Base-by-base conservation (phyloP, 176 grass and related monocot genomes). In the Juncus effusus region DNA sequence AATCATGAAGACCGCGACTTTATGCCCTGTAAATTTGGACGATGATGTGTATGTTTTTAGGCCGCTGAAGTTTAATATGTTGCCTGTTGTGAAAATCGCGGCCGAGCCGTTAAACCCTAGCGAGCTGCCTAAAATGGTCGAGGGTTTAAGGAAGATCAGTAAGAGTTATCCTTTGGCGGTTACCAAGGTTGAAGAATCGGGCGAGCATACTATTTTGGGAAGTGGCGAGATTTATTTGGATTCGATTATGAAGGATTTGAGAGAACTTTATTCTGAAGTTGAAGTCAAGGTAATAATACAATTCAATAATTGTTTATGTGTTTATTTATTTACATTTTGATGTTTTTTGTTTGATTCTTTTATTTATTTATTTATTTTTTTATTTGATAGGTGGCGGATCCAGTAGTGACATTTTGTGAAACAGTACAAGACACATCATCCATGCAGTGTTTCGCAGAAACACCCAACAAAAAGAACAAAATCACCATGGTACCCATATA, bases 401-500 rank as follows among this genome's bases (percentile, higher is more conserved):
- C 94, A 56, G 94, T 93, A 80, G 94, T 99, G 55, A 93, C 94
- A 13, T 99, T 93, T 81, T 99, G 94, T 69, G 88, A 99, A 74
- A 99, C 88, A 19, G 94, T 99, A 65, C 85, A 92, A 77, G 94
- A 99, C 56, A 99, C 88, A 38, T 99, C 94, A 64, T 99, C 94
- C 3, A 99, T 99, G 85, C 91, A 99, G 76, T 99, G 94, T 67
- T 99, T 93, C 86, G 94, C 94, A 57, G 94, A 99, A 85, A 99
- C 94, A 60, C 94, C 94, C 40, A 99, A 99, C 85, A 93, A 99
- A 73, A 93, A 84, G 80, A 99, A 90, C 74, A 99, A 99, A 93
- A 87, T 99, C 78, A 99, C 94, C 3, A 93, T 99, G 94, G 94
- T 97, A 40, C 12, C 28, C 51, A 67, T 79, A 62, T 44, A 45